A percentile compares a stretch with the other conserved stretches of the same genome.
Evolutionary conservation across 345 rosid genomes (phyloP).

Genomic region (Salix koriyanagi): DNA sequence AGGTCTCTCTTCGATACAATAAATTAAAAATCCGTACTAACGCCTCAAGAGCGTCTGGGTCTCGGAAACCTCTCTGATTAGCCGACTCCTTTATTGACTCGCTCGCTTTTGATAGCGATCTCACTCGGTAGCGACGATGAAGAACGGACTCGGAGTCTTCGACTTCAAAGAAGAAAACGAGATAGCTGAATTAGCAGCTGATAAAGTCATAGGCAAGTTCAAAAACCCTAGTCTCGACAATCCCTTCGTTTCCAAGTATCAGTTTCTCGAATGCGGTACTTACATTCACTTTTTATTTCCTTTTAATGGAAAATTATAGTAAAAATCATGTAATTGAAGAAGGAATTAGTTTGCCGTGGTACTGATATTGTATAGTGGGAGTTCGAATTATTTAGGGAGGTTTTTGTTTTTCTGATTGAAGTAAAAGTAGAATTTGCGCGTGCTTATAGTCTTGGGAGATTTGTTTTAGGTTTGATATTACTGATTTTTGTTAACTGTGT

Average conservation of each 20-base stretch:
- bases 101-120: background rate
- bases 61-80: slow-evolving; percentile 1
- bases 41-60: background rate
- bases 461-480: background rate
- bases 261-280: slow-evolving; percentile 44
- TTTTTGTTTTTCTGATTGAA: background rate
- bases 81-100: slow-evolving; percentile 3
- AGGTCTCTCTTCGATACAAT: background rate
- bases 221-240: slow-evolving; percentile 55
- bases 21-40: background rate
- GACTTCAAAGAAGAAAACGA: slow-evolving; percentile 77
- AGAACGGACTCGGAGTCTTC: slow-evolving; percentile 46
- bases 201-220: slow-evolving; percentile 42
- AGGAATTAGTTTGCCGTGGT: background rate
- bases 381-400: background rate
- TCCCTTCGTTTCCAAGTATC: slow-evolving; percentile 37
- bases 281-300: background rate
- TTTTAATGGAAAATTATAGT: background rate
- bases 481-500: slow-evolving; percentile 5
- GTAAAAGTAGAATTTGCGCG: background rate
- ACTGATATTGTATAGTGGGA: background rate
- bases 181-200: slow-evolving; percentile 44
- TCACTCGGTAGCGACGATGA: slow-evolving; percentile 32
- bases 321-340: background rate
- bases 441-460: background rate